Evolutionary conservation across 2,329 filamentous ascomycete genomes (phyloP).

Genomic region (Colletotrichum sp.): DNA sequence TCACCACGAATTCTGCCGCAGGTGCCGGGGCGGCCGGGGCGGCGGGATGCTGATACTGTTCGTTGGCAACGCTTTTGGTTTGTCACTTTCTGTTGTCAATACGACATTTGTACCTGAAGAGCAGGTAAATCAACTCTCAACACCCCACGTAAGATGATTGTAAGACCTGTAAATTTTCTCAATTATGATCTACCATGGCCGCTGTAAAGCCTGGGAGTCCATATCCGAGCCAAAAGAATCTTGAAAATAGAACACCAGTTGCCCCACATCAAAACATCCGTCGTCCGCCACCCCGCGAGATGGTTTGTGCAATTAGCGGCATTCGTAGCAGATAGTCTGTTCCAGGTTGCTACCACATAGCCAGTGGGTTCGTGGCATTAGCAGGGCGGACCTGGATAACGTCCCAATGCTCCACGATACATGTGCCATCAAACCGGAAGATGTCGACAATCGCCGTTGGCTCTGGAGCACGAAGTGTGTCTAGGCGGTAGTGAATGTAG

Average conservation of each 20-base stretch:
- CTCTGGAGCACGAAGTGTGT: neutral
- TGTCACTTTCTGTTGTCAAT: rapidly evolving
- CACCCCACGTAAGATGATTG: rapidly evolving
- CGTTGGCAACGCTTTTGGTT: neutral
- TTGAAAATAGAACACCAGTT: neutral
- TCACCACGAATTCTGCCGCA: neutral
- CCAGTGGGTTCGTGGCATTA: neutral
- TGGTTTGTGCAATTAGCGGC: neutral
- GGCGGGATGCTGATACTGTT: neutral
- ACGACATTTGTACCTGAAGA: neutral
- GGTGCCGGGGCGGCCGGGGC: neutral
- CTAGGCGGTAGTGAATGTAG: neutral
- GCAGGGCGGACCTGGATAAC: neutral
- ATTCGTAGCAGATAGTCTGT: neutral
- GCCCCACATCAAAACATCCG: rapidly evolving
- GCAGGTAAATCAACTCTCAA: rapidly evolving
- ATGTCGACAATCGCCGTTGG: neutral
- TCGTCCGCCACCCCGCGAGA: rapidly evolving
- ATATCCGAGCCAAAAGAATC: rapidly evolving
- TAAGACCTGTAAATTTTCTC: too few species aligned
- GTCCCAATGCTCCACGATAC: slow-evolving; percentile 19
- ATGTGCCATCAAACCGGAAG: slow-evolving; percentile 5
- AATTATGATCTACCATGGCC: rapidly evolving
- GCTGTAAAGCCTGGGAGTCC: neutral
- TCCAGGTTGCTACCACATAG: neutral